A percentile compares a stretch with the other conserved stretches of the same genome.
Evolutionary conservation across 352 stramenopile genomes (phyloP).

Genomic region (Phytophthora palmivora): DNA sequence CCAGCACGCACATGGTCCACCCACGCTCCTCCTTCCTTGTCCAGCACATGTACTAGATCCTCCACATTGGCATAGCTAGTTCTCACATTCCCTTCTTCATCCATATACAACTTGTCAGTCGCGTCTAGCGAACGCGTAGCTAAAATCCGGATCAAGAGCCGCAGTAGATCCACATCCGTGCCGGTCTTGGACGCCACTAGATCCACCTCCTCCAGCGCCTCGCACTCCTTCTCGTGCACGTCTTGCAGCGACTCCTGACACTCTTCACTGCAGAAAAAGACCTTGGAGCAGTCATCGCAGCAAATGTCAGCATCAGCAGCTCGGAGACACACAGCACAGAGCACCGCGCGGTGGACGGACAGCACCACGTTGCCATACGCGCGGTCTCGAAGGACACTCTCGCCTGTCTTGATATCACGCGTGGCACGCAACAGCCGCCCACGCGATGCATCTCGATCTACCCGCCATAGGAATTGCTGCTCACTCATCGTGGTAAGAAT

Average conservation of each 20-base stretch:
- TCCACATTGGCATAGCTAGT: conserved; percentile 46
- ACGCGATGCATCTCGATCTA: conserved; percentile 33
- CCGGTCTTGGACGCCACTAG: conserved; percentile 47
- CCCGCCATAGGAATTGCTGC: conserved; percentile 39
- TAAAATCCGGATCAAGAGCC: conserved; percentile 54
- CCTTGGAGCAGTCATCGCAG: conserved; percentile 58
- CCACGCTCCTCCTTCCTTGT: conserved; percentile 40
- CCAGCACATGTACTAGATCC: conserved; percentile 46
- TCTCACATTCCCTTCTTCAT: conserved; percentile 26
- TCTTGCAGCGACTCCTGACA: conserved; percentile 42
- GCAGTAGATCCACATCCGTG: conserved; percentile 48
- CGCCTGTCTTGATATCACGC: conserved; percentile 27
- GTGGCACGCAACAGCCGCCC: conserved; percentile 42
- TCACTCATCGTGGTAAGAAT: conserved; percentile 4
- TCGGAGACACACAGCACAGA: conserved; percentile 52
- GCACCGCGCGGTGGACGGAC: conserved; percentile 24
- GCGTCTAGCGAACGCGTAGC: conserved; percentile 33
- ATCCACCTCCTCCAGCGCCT: conserved; percentile 54
- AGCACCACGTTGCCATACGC: conserved; percentile 52
- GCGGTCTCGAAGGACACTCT: conserved; percentile 43
- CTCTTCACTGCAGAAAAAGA: conserved; percentile 57
- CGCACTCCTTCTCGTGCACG: conserved; percentile 55
- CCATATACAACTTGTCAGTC: conserved; percentile 23
- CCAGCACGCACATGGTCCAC: conserved; percentile 39
- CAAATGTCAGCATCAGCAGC: conserved; percentile 52